Base-by-base conservation (phyloP, 2,329 filamentous ascomycete genomes). In the Lecanicillium sp. region DNA sequence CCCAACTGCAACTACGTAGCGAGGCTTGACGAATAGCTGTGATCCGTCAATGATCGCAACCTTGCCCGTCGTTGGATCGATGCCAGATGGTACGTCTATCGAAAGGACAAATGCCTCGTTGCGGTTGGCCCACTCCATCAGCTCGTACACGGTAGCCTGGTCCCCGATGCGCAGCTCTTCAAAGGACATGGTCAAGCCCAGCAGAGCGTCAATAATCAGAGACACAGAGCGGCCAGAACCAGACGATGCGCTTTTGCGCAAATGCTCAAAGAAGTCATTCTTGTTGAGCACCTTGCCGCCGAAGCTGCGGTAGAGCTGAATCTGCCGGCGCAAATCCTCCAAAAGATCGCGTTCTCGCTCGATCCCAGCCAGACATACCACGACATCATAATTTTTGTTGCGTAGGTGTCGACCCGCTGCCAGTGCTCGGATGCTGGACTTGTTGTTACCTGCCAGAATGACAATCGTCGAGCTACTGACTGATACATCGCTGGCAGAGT, bases 391-490 rank as follows among this genome's bases (percentile, higher is more conserved):
- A 15, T 85, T 84, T 46, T 89, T 85, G 54, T 89, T 90, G 37
- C 85, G 79, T 8, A 96, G 73, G 57, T 96, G 89, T 4, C 92
- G 78, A 19, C 83, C 88, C 4, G 88, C 88, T 12, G 87, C 85
- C 38, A 96, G 72, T 3, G 88, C 87, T 42, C 90, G 75, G 28
- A 85, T 81, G 29, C 90, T 89, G 1, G 83, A 88, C 48, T 87
- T 87, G 59, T 95, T 90, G 58, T 95, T 96, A n/a, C 92, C 90
- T 0, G 86, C 89, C n/a, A 96, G 70, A 6, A 96, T 77, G 16
- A 94, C 78, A 22, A 78, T 64, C 1, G 70, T 67, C 4, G 60
- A 58, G 31, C 51, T 58, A 43, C 43, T 56, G 29, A 54, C 41
- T 27, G 49, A 50, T 8, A 52, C 48, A 14, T 57, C 55, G 15